Evolutionary conservation across 1,284 basidiomycete species (phyloP).

Genomic region (Malassezia yamatoensis): DNA sequence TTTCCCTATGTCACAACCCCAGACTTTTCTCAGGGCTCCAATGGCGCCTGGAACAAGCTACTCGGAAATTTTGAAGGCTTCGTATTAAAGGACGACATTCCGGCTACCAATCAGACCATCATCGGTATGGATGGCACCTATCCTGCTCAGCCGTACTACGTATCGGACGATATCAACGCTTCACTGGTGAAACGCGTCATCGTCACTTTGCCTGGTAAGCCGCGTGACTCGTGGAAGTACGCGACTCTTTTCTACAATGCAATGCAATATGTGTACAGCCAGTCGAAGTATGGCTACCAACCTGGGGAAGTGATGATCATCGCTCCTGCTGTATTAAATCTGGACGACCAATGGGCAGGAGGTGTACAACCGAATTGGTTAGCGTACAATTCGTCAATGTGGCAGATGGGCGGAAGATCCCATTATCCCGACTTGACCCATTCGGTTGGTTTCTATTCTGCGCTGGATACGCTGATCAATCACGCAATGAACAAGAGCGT

Average conservation of each 20-base stretch:
- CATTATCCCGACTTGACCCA: slow-evolving; percentile 18
- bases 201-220: slow-evolving; percentile 31
- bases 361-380: slow-evolving; percentile 18
- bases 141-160: slow-evolving; percentile 14
- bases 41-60: neutral
- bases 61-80: neutral
- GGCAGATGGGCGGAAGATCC: slow-evolving; percentile 34
- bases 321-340: slow-evolving; percentile 28
- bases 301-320: slow-evolving; percentile 27
- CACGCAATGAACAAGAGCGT: slow-evolving; percentile 26
- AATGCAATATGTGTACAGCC: slow-evolving; percentile 28
- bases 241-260: slow-evolving; percentile 35
- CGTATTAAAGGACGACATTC: neutral
- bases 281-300: slow-evolving; percentile 22
- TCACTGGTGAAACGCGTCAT: slow-evolving; percentile 26
- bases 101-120: neutral
- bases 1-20: slow-evolving; percentile 3
- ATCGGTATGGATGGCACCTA: slow-evolving; percentile 19
- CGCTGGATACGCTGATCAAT: slow-evolving; percentile 33
- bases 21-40: neutral
- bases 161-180: neutral
- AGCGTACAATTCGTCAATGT: slow-evolving; percentile 19
- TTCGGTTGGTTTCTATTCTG: slow-evolving; percentile 26
- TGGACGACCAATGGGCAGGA: slow-evolving; percentile 29
- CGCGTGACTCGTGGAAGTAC: slow-evolving; percentile 39